phyloP scores from a whole-genome alignment of 2,329 filamentous ascomycete species.

The Didymella keratinophila region DNA sequence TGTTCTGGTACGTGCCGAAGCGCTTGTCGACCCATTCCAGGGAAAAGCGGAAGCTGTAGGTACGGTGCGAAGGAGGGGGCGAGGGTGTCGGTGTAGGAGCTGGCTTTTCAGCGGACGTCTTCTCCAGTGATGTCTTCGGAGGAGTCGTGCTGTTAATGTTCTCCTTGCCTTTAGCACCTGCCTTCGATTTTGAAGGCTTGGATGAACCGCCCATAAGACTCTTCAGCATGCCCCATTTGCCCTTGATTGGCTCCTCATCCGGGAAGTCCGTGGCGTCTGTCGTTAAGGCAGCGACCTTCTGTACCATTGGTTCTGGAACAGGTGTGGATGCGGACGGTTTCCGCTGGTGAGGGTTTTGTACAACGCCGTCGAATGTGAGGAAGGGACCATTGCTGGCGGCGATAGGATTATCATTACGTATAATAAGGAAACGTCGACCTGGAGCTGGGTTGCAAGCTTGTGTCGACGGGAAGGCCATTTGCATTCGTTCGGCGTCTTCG shows the following conservation, averaged over 20 bases:
- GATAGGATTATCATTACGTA: conserved; percentile 76
- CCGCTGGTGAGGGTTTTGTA: conserved; percentile 51
- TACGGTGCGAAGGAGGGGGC: conserved; percentile 62
- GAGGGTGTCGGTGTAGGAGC: conserved; percentile 49
- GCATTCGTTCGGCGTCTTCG: conserved; percentile 67
- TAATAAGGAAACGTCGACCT: conserved; percentile 85
- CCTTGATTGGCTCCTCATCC: conserved; percentile 59
- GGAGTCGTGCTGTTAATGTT: conserved; percentile 25
- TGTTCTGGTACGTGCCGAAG: conserved; percentile 65
- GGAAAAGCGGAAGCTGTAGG: conserved; percentile 77
- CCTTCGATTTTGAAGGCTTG: conserved; percentile 53
- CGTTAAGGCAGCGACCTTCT: conserved; percentile 42
- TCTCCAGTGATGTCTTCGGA: conserved; percentile 13
- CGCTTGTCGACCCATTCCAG: conserved; percentile 70
- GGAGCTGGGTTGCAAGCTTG: conserved; percentile 85
- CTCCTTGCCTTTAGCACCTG: conserved; percentile 35
- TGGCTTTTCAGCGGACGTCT: conserved; percentile 14
- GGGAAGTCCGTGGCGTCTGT: conserved; percentile 46
- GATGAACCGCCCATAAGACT: conserved; percentile 66
- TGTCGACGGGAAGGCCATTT: conserved; percentile 71
- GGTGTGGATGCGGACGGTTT: conserved; percentile 35
- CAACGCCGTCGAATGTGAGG: conserved; percentile 69
- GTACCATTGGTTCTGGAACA: conserved; percentile 35
- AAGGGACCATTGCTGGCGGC: conserved; percentile 63
- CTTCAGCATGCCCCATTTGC: conserved; percentile 67